Percentiles rank a stretch among this genome's conserved stretches.
Conservation (phyloP, 1,284 basidiomycete species). For the Psilocybe mexicana region DNA sequence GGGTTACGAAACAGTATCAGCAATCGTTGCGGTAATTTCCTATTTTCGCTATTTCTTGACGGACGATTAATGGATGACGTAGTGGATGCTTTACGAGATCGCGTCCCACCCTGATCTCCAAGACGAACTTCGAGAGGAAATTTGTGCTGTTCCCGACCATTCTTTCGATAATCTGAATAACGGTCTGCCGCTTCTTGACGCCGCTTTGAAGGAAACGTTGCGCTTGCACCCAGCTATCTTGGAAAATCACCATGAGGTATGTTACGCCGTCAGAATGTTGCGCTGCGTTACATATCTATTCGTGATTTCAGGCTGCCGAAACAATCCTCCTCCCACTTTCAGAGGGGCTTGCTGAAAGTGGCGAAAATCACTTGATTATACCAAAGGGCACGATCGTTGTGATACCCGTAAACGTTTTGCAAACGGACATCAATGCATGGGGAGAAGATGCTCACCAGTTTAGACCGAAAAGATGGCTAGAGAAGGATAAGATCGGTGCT, state of each 20-base stretch:
- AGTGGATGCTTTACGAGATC: constrained; percentile 64
- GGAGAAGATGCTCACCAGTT: constrained; percentile 58
- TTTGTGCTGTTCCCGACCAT: constrained; percentile 41
- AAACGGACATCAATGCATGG: constrained; percentile 53
- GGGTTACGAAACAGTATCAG: constrained; percentile 64
- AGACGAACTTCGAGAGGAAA: constrained; percentile 49
- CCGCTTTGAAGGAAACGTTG: constrained; percentile 57
- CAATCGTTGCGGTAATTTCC: constrained; percentile 45
- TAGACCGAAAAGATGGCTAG: constrained; percentile 58
- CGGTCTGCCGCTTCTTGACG: constrained; percentile 51
- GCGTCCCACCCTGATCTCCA: constrained; percentile 48
- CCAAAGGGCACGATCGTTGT: constrained; percentile 56
- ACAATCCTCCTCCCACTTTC: constrained; percentile 51
- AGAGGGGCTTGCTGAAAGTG: constrained; percentile 45
- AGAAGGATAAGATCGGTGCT: constrained; percentile 32
- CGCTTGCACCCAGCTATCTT: constrained; percentile 58
- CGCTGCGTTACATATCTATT: not conserved
- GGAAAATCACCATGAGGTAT: constrained; percentile 60
- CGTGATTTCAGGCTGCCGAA: constrained; percentile 41
- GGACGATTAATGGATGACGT: not conserved
- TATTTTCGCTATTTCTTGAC: not conserved
- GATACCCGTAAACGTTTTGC: constrained; percentile 59
- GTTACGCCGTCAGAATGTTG: not conserved
- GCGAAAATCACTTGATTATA: constrained; percentile 41
- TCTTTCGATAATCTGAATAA: constrained; percentile 51